A percentile compares a stretch with the other conserved stretches of the same genome.
Evolutionary conservation across 2,329 filamentous ascomycete species (phyloP).

Genomic region (Penicillium sp.): DNA sequence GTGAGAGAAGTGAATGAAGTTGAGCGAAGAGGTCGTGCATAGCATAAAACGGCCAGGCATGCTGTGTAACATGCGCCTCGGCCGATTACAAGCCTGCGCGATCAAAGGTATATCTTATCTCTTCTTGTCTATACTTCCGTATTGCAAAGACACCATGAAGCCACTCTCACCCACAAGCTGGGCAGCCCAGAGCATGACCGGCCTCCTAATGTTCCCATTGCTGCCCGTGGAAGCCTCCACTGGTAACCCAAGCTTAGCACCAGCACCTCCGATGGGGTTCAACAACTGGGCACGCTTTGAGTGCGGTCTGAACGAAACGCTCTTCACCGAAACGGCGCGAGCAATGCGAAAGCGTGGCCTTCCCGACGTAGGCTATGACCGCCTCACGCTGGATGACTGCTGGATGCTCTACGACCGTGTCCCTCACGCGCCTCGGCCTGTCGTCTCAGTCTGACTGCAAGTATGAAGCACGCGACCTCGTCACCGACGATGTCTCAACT

Average conservation of each 20-base stretch:
- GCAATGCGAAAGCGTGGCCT: conserved; percentile 46
- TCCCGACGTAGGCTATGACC: conserved; percentile 37
- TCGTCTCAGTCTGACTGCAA: conserved; percentile 23
- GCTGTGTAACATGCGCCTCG: not conserved
- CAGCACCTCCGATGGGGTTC: conserved; percentile 52
- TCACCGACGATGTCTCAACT: conserved; percentile 36
- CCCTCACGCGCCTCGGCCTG: conserved; percentile 40
- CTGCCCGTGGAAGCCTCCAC: conserved; percentile 20
- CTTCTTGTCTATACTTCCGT: not conserved
- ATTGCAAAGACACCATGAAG: conserved; percentile 2
- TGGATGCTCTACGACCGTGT: conserved; percentile 41
- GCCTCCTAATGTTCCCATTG: conserved; percentile 14
- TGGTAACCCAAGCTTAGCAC: conserved; percentile 25
- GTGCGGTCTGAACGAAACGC: conserved; percentile 49
- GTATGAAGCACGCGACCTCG: conserved; percentile 44
- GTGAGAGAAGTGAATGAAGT: not conserved
- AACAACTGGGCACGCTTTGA: conserved; percentile 52
- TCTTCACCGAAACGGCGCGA: conserved; percentile 49
- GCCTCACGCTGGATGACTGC: conserved; percentile 49
- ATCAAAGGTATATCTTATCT: not conserved
- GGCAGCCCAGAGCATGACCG: conserved; percentile 8
- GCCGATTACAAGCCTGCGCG: not conserved
- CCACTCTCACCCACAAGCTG: not conserved
- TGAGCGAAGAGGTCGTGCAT: not conserved
- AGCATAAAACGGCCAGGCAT: not conserved